These are phyloP conservation scores for Carpinus fangiana DNA, from an alignment of 306 rosid species.

Conservation along the genomic window DNA sequence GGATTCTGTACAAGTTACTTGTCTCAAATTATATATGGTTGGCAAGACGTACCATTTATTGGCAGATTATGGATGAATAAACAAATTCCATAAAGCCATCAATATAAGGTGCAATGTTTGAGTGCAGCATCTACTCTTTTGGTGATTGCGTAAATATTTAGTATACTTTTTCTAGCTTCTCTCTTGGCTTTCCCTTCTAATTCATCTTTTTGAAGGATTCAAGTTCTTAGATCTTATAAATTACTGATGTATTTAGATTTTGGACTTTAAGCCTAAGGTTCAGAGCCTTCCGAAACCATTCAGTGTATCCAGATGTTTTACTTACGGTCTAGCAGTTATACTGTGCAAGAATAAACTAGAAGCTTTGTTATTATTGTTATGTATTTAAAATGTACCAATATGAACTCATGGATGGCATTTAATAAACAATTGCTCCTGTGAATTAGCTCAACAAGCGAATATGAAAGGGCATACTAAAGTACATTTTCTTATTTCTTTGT, in stretches of 20 bases:
- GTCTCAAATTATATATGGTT: not conserved
- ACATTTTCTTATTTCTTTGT: conserved; percentile 14
- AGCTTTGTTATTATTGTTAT: not conserved
- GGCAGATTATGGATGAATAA: not conserved
- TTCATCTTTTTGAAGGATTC: not conserved
- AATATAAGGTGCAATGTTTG: not conserved
- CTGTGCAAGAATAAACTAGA: not conserved
- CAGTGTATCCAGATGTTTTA: not conserved
- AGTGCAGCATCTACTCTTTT: not conserved
- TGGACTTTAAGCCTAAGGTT: not conserved
- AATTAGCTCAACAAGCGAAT: not conserved
- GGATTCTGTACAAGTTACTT: not conserved
- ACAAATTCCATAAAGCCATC: not conserved
- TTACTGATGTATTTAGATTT: not conserved
- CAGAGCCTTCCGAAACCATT: not conserved
- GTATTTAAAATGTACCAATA: not conserved
- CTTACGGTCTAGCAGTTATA: not conserved
- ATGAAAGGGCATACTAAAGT: not conserved
- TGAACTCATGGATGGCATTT: not conserved
- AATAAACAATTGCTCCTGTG: not conserved
- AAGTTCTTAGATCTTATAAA: not conserved
- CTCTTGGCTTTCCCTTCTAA: not conserved
- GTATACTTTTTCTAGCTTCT: not conserved
- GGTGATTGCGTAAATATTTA: not conserved
- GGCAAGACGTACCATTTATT: not conserved